Percentiles rank a stretch among this genome's conserved stretches.
Evolutionary conservation across 345 rosid species (phyloP).

Genomic region (Gynandropsis gynandra): DNA sequence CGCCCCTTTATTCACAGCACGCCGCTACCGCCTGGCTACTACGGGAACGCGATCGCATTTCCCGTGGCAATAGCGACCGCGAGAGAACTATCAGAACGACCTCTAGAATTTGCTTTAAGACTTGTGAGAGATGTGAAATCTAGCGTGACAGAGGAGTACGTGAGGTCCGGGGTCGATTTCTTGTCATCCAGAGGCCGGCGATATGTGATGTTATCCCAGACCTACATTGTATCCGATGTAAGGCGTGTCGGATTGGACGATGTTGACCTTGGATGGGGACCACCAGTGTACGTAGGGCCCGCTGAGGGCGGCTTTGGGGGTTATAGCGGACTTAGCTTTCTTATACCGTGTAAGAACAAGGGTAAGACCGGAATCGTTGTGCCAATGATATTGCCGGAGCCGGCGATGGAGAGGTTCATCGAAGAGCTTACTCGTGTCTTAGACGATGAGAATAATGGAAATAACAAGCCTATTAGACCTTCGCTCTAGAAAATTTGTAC

Average conservation of each 20-base stretch:
- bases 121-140: conserved; percentile 28
- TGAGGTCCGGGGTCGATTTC: conserved; percentile 41
- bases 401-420: conserved; percentile 39
- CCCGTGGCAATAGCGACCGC: conserved; percentile 30
- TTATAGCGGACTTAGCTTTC: conserved; percentile 27
- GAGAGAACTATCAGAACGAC: conserved; percentile 8
- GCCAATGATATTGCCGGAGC: conserved; percentile 40
- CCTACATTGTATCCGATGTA: conserved; percentile 37
- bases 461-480: too few species aligned
- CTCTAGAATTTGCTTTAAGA: conserved; percentile 31
- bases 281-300: conserved; percentile 34
- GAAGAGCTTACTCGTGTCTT: conserved; percentile 31
- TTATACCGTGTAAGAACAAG: conserved; percentile 21
- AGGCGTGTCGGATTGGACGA: conserved; percentile 29
- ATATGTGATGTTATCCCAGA: conserved; percentile 23
- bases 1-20: conserved; percentile 20
- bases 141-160: conserved; percentile 40
- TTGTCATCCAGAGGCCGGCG: conserved; percentile 44
- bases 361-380: conserved; percentile 41
- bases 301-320: neutral
- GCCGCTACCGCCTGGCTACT: conserved; percentile 31
- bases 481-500: too few species aligned
- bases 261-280: conserved; percentile 52
- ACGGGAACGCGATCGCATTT: conserved; percentile 36
- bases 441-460: too few species aligned